Evolutionary conservation across 352 stramenopile species (phyloP), one percentile per base, ranked within the genome.

Genomic region (Globisporangium barbulae): DNA sequence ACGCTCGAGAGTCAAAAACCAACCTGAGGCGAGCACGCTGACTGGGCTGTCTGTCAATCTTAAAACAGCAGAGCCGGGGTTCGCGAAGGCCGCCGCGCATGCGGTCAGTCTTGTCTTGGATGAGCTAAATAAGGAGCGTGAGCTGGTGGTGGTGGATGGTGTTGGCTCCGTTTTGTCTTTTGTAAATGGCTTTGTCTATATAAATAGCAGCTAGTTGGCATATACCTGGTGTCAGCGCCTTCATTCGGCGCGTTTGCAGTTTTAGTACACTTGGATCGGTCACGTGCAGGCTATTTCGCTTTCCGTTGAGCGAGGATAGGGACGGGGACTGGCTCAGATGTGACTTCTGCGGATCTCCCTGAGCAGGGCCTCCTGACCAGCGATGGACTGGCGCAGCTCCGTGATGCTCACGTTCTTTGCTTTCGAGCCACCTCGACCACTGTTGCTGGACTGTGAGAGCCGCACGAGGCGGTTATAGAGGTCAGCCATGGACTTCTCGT

Each of bases 401-500:
- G 31, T 22, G 37, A 68, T 58, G 19, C n/a, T 54, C 22, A 39
- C 47, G 54, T 30, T 41, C 35, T 41, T 54, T 15, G 42, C 28
- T 13, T 41, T 53, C 25, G 59, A 9, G 5, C 6, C 22, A 12
- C 28, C 37, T 37, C 33, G 9, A 6, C 35, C 19, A 3, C 21
- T 37, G 30, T 52, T 58, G n/a, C 8, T 28, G 2, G 64, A 58
- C n/a, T 70, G 57, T 22, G 64, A 70, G 49, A 70, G 64, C 0
- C 64, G 64, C 44, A 65, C 57, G 13, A 70, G 57, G 42, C 41
- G 49, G n/a, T 62, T 56, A 52, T 70, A 70, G n/a, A 70, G 57
- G 42, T 70, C 64, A 2, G 55, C 30, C 53, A 65, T 64, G 25
- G 57, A 52, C 8, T 35, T 53, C 19, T 65, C 64, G 35, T 58